Conservation (phyloP, 106 monocot species). For the Allium sativum region DNA sequence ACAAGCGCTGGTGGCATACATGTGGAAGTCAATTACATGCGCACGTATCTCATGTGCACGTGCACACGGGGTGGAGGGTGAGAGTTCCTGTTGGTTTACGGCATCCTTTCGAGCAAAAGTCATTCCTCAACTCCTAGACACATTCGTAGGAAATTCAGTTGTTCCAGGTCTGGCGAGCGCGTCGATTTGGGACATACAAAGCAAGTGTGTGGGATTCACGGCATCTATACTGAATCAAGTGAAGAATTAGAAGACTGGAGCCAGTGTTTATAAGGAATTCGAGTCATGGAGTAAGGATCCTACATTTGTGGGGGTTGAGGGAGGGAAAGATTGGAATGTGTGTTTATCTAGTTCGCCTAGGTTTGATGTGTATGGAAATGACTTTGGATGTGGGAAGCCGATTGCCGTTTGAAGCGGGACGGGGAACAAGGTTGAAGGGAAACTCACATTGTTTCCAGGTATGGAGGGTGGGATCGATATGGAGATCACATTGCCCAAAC, state of each 20-base stretch:
- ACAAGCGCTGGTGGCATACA: constrained; percentile 25
- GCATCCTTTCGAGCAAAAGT: constrained; percentile 14
- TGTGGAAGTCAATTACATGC: constrained; percentile 26
- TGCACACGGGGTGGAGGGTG: constrained; percentile 2
- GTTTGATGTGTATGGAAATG: constrained; percentile 41
- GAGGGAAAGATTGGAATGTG: not conserved
- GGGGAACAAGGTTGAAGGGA: constrained; percentile 32
- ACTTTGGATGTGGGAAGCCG: constrained; percentile 57
- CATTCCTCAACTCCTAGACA: constrained; percentile 1
- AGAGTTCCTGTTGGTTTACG: constrained; percentile 5
- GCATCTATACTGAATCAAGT: constrained; percentile 21
- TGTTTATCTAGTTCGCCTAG: constrained; percentile 24
- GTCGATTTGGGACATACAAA: constrained; percentile 13
- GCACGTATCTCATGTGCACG: constrained; percentile 3
- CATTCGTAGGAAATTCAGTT: constrained; percentile 27
- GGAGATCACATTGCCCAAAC: constrained; percentile 21
- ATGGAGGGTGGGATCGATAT: constrained; percentile 19
- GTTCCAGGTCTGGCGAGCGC: not conserved
- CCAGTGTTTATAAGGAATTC: not conserved
- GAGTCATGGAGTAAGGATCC: constrained; percentile 17
- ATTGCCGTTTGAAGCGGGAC: constrained; percentile 25
- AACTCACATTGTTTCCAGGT: constrained; percentile 22
- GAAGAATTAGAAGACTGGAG: not conserved
- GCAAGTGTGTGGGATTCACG: constrained; percentile 13
- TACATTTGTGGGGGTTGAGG: not conserved